Evolutionary conservation across 1,139 yeast genomes (phyloP).

Genomic region (Magnusiomyces suaveolens): DNA sequence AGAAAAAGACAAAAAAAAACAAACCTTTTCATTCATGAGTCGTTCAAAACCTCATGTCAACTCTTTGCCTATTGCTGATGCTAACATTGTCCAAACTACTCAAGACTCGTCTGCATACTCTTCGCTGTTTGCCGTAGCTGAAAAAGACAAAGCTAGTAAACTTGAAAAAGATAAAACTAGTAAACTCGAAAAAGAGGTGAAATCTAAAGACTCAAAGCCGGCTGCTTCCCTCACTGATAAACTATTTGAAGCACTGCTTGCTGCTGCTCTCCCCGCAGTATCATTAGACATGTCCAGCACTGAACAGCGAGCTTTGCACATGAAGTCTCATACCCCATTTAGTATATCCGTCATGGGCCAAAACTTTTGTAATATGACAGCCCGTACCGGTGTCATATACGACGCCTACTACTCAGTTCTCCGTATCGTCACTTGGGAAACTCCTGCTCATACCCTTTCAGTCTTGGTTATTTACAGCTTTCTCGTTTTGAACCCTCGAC

Average conservation of each 20-base stretch:
- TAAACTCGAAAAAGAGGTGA: neutral
- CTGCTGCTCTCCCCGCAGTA: constrained; percentile 63
- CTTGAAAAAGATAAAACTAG: neutral
- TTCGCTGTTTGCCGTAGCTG: neutral
- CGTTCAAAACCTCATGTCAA: too few species aligned
- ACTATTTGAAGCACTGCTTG: constrained; percentile 55
- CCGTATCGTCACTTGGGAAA: constrained; percentile 58
- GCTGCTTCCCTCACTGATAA: constrained; percentile 42
- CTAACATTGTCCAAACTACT: constrained; percentile 1
- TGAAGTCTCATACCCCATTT: constrained; percentile 56
- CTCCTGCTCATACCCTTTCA: constrained; percentile 54
- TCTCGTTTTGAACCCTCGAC: constrained; percentile 52
- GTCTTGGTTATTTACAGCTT: constrained; percentile 48
- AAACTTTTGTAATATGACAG: constrained; percentile 56
- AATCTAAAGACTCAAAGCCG: neutral
- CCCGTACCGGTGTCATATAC: constrained; percentile 49
- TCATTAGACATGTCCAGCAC: constrained; percentile 32
- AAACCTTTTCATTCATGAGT: too few species aligned
- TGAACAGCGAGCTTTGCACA: constrained; percentile 31
- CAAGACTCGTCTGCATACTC: neutral
- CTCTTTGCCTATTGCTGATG: constrained; percentile 1
- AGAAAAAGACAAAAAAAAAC: neutral
- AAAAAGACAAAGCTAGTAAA: neutral
- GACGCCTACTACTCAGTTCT: constrained; percentile 35
- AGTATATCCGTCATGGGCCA: constrained; percentile 61